Conservation (phyloP, 805 yeast genomes). For the Candida nonsorbophila region DNA sequence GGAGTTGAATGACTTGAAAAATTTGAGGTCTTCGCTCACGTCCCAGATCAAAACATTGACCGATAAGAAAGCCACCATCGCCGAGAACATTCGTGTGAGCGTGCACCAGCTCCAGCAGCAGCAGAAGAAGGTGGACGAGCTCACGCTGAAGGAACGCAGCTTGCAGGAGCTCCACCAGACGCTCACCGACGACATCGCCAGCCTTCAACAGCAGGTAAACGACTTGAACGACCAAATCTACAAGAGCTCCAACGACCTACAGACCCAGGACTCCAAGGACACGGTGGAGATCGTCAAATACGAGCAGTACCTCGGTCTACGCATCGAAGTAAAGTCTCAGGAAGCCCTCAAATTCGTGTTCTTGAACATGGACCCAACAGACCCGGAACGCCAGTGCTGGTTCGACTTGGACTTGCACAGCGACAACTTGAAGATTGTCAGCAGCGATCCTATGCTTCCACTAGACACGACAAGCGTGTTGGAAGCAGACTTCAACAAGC, state of each 20-base stretch:
- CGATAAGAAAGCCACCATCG: constrained; percentile 19
- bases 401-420: constrained; percentile 43
- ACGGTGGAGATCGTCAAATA: constrained; percentile 47
- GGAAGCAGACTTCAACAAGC: constrained; percentile 18
- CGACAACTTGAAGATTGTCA: constrained; percentile 30
- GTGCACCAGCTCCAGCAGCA: constrained; percentile 21
- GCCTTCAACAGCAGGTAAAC: constrained; percentile 9
- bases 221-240: constrained; percentile 13
- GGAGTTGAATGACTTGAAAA: constrained; percentile 23
- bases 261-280: constrained; percentile 42
- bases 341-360: constrained; percentile 47
- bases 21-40: constrained; percentile 23
- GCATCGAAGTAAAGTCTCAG: constrained; percentile 44
- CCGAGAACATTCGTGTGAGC: constrained; percentile 19
- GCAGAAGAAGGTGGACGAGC: constrained; percentile 28
- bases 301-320: constrained; percentile 52
- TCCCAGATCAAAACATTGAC: constrained; percentile 24
- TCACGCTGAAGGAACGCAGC: constrained; percentile 27
- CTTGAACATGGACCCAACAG: constrained; percentile 39
- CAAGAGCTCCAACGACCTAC: constrained; percentile 27
- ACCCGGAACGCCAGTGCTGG: constrained; percentile 36
- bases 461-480: constrained; percentile 9
- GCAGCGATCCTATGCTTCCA: constrained; percentile 34
- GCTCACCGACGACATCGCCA: constrained; percentile 21
- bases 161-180: constrained; percentile 21